Conservation (phyloP, 1,284 basidiomycete species). For the Rhodotorula sp. region DNA sequence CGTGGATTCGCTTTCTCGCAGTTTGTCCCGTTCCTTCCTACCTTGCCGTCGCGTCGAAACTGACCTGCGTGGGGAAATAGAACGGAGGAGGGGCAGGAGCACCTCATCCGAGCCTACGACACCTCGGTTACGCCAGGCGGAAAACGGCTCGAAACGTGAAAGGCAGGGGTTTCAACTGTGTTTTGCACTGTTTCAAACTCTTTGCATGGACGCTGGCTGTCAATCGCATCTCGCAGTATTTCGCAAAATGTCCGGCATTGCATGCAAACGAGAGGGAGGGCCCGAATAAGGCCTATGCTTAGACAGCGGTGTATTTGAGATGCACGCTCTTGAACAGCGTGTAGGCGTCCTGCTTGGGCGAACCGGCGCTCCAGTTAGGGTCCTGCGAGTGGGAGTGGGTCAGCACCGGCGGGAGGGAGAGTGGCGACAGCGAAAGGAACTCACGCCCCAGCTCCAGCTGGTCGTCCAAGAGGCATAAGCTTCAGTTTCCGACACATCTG, state of each 20-base stretch:
- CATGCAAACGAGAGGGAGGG: too few relatives aligned
- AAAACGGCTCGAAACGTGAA: background rate
- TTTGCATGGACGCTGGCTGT: too few relatives aligned
- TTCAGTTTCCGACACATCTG: background rate
- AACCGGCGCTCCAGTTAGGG: slow-evolving; percentile 13
- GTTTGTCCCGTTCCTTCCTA: slow-evolving; percentile 27
- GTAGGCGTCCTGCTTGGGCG: slow-evolving; percentile 13
- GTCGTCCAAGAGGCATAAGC: background rate
- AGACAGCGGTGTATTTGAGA: slow-evolving; percentile 7
- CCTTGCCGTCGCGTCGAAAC: too few relatives aligned
- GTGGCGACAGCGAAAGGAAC: background rate
- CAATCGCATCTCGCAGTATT: too few relatives aligned
- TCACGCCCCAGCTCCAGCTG: slow-evolving; percentile 12
- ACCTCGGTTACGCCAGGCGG: slow-evolving; percentile 26
- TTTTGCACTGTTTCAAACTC: background rate
- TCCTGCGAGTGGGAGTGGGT: background rate
- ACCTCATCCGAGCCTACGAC: slow-evolving; percentile 47
- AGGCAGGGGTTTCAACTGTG: too few relatives aligned
- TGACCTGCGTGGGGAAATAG: background rate
- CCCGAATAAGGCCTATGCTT: background rate
- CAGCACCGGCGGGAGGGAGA: background rate
- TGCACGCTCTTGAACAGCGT: slow-evolving; percentile 1
- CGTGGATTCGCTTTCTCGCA: slow-evolving; percentile 96
- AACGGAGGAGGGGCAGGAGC: slow-evolving; percentile 47
- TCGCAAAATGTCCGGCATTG: too few relatives aligned